Conservation (phyloP, 805 yeast genomes). For the Metschnikowia corniflorae region DNA sequence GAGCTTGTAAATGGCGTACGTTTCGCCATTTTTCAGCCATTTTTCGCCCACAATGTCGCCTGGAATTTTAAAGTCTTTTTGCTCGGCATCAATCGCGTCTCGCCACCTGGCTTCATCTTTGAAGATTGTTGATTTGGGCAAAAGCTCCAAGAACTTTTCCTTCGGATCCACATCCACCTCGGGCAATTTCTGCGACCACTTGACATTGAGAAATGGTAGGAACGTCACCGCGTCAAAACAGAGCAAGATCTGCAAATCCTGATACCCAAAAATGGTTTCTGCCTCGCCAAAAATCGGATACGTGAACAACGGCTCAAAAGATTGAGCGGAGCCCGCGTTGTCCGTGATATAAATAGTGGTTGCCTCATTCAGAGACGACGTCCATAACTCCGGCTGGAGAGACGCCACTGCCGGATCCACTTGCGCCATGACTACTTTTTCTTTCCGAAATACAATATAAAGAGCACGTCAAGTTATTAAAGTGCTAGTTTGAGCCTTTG, state of each 20-base stretch:
- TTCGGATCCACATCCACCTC: conserved; percentile 61
- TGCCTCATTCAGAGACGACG: conserved; percentile 66
- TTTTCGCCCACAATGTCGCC: conserved; percentile 31
- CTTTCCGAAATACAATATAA: too few species aligned
- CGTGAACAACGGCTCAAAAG: conserved; percentile 75
- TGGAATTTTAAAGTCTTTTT: conserved; percentile 39
- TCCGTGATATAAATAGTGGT: conserved; percentile 55
- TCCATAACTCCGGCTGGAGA: conserved; percentile 71
- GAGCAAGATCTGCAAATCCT: conserved; percentile 59
- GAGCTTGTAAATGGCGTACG: conserved; percentile 52
- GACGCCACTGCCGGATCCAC: conserved; percentile 18
- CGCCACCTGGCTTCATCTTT: conserved; percentile 72
- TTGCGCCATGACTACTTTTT: too few species aligned
- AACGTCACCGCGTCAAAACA: conserved; percentile 73
- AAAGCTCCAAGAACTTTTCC: conserved; percentile 47
- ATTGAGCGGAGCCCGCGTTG: conserved; percentile 50
- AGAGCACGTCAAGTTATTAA: too few species aligned
- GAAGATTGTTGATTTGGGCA: conserved; percentile 59
- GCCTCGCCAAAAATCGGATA: conserved; percentile 93
- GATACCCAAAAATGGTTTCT: conserved; percentile 83
- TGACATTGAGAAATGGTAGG: conserved; percentile 65
- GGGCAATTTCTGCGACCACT: conserved; percentile 49
- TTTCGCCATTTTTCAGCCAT: conserved; percentile 33
- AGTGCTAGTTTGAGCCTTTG: too few species aligned
- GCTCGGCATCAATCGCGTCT: conserved; percentile 49